phyloP scores from a whole-genome alignment of 1,284 basidiomycete genomes.

The Ceratobasidium sp. region DNA sequence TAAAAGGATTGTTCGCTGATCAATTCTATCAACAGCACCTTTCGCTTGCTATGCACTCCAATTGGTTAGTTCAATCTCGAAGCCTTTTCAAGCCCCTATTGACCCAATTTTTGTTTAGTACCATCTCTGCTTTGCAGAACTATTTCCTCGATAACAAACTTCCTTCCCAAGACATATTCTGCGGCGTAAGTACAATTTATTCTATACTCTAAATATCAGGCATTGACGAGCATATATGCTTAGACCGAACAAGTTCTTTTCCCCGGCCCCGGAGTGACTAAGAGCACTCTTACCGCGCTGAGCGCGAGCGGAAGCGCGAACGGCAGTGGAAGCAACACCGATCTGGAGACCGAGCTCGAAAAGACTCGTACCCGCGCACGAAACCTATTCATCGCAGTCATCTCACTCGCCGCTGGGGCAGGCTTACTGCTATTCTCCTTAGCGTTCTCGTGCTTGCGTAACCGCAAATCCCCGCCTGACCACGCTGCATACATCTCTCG shows the following conservation, averaged over 20 bases:
- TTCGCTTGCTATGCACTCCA: constrained; percentile 22
- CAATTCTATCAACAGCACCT: constrained; percentile 18
- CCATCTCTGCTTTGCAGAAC: not conserved
- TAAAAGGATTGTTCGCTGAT: not conserved
- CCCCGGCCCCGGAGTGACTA: constrained; percentile 23
- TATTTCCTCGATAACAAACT: constrained; percentile 24
- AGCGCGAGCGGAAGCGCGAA: not conserved
- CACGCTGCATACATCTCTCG: constrained; percentile 11
- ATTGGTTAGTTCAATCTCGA: constrained; percentile 22
- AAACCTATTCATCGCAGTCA: not conserved
- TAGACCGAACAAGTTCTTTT: constrained; percentile 25
- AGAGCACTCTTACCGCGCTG: not conserved
- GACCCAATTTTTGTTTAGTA: not conserved
- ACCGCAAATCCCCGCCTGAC: not conserved
- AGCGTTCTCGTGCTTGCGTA: not conserved
- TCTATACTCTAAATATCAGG: not conserved
- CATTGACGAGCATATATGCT: not conserved
- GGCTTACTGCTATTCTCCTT: not conserved
- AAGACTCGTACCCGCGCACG: not conserved
- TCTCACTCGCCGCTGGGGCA: not conserved
- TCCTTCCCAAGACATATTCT: constrained; percentile 9
- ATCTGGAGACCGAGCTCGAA: not conserved
- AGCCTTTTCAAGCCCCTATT: not conserved
- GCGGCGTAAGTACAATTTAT: constrained; percentile 1
- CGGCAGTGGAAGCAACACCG: not conserved